These are phyloP conservation scores for Entomortierella lignicola DNA, from an alignment of 192 early-diverging fungal species.

Conservation along the genomic window DNA sequence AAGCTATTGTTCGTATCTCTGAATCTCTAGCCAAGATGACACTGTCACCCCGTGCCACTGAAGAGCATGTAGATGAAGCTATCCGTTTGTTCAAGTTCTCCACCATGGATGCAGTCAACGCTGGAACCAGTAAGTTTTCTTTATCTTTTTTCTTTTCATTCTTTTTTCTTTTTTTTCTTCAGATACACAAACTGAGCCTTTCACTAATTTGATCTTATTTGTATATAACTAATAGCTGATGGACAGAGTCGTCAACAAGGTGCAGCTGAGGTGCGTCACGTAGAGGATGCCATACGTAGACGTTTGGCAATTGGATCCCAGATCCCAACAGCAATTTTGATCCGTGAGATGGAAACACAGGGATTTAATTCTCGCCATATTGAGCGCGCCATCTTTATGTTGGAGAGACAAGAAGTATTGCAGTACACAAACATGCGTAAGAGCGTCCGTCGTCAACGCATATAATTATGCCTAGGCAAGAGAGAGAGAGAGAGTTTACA, in stretches of 20 bases:
- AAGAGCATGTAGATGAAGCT: constrained; percentile 95
- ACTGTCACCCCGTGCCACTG: constrained; percentile 84
- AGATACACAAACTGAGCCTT: background rate
- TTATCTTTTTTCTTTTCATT: too few relatives aligned
- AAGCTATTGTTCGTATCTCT: constrained; percentile 98
- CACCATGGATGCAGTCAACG: constrained; percentile 96
- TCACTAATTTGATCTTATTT: constrained; percentile 5
- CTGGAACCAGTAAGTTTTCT: constrained; percentile 74
- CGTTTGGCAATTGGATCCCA: constrained; percentile 91
- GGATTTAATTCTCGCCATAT: constrained; percentile 60
- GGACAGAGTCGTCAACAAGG: constrained; percentile 84
- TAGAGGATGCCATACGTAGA: constrained; percentile 86
- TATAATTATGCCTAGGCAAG: constrained; percentile 11
- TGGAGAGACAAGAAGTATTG: constrained; percentile 84
- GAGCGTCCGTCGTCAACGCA: constrained; percentile 45
- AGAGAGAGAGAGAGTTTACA: too few relatives aligned
- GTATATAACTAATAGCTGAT: constrained; percentile 76
- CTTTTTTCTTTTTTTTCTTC: constrained; percentile 3
- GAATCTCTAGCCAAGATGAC: constrained; percentile 98
- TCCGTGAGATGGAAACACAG: constrained; percentile 59
- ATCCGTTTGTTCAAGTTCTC: constrained; percentile 97
- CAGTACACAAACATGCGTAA: constrained; percentile 85
- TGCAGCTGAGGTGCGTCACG: constrained; percentile 77
- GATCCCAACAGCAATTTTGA: constrained; percentile 62
- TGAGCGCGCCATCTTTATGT: constrained; percentile 79